Evolutionary conservation across 768 basidiomycete genomes (phyloP).

Genomic region (Lanmaoa rubissima): DNA sequence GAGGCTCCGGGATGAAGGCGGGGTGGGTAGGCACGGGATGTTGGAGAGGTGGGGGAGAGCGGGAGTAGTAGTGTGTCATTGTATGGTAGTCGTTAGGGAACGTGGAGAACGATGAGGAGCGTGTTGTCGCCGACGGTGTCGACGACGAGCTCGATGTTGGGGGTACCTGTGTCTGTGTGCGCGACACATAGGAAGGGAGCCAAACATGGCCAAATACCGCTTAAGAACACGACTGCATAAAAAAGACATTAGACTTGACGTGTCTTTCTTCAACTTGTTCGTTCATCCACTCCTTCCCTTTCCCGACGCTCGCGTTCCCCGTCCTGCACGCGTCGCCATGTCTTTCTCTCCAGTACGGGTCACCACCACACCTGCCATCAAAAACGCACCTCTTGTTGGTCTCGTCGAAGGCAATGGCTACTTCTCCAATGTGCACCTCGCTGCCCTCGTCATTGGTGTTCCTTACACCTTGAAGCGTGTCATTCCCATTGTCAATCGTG

Average conservation of each 20-base stretch:
- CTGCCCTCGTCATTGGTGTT: constrained; percentile 68
- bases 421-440: constrained; percentile 82
- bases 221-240: constrained; percentile 9
- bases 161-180: background rate
- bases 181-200: background rate
- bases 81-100: background rate
- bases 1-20: constrained; percentile 80
- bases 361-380: constrained; percentile 74
- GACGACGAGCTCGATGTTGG: background rate
- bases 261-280: constrained; percentile 6
- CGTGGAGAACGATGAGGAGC: background rate
- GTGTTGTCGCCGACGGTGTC: background rate
- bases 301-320: constrained; percentile 5
- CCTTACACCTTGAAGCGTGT: constrained; percentile 84
- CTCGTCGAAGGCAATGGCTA: constrained; percentile 84
- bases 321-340: constrained; percentile 31
- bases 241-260: constrained; percentile 4
- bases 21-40: constrained; percentile 90
- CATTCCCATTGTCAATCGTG: constrained; percentile 77
- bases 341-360: constrained; percentile 49
- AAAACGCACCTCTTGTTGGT: constrained; percentile 80
- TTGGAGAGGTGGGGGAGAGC: constrained; percentile 76
- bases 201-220: constrained; percentile 24
- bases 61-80: constrained; percentile 39
- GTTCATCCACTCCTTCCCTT: constrained; percentile 19